Conservation (phyloP, 78 protist species). For the Andalucia godoyi region DNA sequence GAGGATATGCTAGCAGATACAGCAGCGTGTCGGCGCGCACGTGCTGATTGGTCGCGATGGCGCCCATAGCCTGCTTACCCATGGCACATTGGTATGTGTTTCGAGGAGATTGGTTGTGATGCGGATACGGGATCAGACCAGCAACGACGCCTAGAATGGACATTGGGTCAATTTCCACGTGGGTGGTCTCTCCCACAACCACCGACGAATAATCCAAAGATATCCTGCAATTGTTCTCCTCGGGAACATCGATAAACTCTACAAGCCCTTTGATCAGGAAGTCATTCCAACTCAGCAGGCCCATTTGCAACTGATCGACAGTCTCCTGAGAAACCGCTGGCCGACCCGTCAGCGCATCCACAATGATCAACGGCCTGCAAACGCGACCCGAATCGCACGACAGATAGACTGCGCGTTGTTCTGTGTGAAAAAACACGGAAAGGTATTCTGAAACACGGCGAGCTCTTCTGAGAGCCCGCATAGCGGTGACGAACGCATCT, state of each 20-base stretch:
- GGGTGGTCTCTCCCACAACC: slow-evolving; percentile 65
- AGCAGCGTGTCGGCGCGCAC: slow-evolving; percentile 92
- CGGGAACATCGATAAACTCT: slow-evolving; percentile 95
- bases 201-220: slow-evolving; percentile 53
- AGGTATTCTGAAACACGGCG: slow-evolving; percentile 69
- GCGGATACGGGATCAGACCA: slow-evolving; percentile 93
- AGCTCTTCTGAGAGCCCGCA: slow-evolving; percentile 60
- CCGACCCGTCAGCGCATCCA: slow-evolving; percentile 71
- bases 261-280: slow-evolving; percentile 59
- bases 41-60: slow-evolving; percentile 91
- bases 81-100: slow-evolving; percentile 97
- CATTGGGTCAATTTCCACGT: slow-evolving; percentile 97
- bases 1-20: slow-evolving; percentile 83
- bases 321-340: slow-evolving; percentile 45
- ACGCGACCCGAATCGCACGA: slow-evolving; percentile 97
- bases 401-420: slow-evolving; percentile 61
- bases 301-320: slow-evolving; percentile 51
- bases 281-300: slow-evolving; percentile 47
- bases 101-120: slow-evolving; percentile 99
- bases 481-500: background rate
- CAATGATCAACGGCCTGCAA: slow-evolving; percentile 94
- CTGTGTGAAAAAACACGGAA: slow-evolving; percentile 53
- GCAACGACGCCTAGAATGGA: slow-evolving; percentile 92
- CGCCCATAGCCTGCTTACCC: slow-evolving; percentile 99
- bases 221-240: slow-evolving; percentile 73